These are phyloP conservation scores for Chaetothyriales sp. DNA, from an alignment of 2,329 filamentous ascomycete genomes.

Conservation along the genomic window DNA sequence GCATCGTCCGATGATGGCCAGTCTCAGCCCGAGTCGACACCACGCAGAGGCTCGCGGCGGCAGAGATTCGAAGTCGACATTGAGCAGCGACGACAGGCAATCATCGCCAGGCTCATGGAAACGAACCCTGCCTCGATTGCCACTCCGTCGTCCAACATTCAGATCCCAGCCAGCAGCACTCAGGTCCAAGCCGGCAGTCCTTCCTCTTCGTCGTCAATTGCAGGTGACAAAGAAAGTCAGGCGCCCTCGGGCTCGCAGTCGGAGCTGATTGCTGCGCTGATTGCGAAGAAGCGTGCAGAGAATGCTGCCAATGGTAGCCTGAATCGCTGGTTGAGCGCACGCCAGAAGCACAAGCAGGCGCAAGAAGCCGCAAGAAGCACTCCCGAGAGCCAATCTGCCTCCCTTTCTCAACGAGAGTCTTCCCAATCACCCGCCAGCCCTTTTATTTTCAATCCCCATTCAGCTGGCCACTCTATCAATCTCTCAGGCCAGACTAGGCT, in stretches of 20 bases:
- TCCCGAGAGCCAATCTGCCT: neutral
- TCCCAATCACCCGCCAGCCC: neutral
- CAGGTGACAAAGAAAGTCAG: neutral
- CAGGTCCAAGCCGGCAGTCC: neutral
- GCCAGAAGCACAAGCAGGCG: neutral
- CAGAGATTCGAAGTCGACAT: neutral
- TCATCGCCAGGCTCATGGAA: neutral
- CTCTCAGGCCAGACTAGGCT: neutral
- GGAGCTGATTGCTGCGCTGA: slow-evolving; percentile 10
- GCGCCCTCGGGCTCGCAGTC: slow-evolving; percentile 1
- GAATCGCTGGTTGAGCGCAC: slow-evolving; percentile 8
- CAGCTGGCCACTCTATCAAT: no score
- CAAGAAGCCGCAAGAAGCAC: neutral
- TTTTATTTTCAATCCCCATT: neutral
- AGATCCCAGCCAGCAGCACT: neutral
- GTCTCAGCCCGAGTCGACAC: neutral
- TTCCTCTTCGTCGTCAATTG: neutral
- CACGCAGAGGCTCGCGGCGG: neutral
- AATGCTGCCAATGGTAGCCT: slow-evolving; percentile 8
- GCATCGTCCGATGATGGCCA: neutral
- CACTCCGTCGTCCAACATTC: neutral
- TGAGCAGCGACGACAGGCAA: neutral
- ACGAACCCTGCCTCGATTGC: neutral
- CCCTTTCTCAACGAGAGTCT: neutral
- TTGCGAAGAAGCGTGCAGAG: slow-evolving; percentile 10